A percentile compares a stretch with the other conserved stretches of the same genome.
These are phyloP conservation scores for Microdochium paspali DNA, from an alignment of 2,329 filamentous ascomycete species.

Conservation along the genomic window DNA sequence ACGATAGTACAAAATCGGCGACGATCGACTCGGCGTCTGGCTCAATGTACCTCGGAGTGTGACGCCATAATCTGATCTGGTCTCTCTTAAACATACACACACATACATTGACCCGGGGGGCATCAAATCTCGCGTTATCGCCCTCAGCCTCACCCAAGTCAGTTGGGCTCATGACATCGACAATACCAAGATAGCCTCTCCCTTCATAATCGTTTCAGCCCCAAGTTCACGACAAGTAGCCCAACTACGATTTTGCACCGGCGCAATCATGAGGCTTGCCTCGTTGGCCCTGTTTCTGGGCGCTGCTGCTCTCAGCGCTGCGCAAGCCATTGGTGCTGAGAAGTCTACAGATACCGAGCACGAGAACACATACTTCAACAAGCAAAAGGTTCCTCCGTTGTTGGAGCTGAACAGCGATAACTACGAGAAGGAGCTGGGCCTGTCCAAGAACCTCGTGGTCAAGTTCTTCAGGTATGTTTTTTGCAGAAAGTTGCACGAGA, in stretches of 20 bases:
- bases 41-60: too few species aligned
- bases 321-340: constrained; percentile 23
- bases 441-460: constrained; percentile 42
- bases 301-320: constrained; percentile 29
- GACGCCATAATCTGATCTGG: too few species aligned
- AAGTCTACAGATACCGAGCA: constrained; percentile 25
- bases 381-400: constrained; percentile 55
- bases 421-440: constrained; percentile 46
- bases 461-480: constrained; percentile 63
- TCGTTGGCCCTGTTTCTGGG: constrained; percentile 36
- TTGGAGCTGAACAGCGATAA: constrained; percentile 48
- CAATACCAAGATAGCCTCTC: neutral
- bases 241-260: neutral
- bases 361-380: constrained; percentile 54
- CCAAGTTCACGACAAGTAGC: too few species aligned
- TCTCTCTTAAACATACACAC: too few species aligned
- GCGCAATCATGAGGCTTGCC: constrained; percentile 31
- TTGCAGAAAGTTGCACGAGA: too few species aligned
- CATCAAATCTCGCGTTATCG: neutral
- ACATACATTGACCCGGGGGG: too few species aligned
- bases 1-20: too few species aligned
- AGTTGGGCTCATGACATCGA: neutral
- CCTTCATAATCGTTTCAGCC: neutral
- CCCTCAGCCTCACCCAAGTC: neutral
- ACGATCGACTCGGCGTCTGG: too few species aligned